Base-by-base conservation (phyloP, 768 basidiomycete species). In the Amanita fuliginea region DNA sequence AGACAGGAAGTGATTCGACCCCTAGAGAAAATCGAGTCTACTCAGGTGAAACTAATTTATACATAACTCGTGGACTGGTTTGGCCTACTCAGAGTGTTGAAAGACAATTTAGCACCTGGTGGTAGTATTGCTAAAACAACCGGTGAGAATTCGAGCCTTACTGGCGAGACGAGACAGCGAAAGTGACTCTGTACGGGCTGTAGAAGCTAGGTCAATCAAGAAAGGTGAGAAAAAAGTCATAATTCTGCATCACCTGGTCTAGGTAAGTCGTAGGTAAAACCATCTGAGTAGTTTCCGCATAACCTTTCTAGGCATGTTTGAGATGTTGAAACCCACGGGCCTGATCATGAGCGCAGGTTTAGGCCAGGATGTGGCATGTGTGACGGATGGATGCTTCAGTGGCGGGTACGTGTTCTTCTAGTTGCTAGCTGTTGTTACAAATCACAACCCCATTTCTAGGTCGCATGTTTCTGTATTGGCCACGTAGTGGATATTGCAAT, bases 361-460 rank as follows among this genome's bases (percentile, higher is more conserved):
- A 9, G 96, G 96, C 9, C 71, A 86, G 56, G 95, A 98, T 57
- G 96, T 98, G 43, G 95, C 95, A 34, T 97, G 91, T 65, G 67
- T 99, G 56, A 99, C 96, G n/a, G 95, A 99, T 67, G 96, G 96
- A 45, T 81, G 96, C 56, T 98, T 99, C 74, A 91, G 87, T 62
- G 94, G 94, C 71, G 94, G 94, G 92, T 96, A 67, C 83, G 73
- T 39, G 41, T 55, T n/a, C 49, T 48, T 56, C 51, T 47, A 52
- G 42, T 43, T 43, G 55, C 46, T 45, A 54, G 11, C n/a, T 22
- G 48, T 22, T 42, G 19, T 24, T 44, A 55, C 37, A 40, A 49
- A 51, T 51, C 42, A 40, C 21, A 46, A 28, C 32, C 41, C 16
- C 14, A 48, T 14, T 50, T 51, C n/a, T 57, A 94, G 92, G 56